Conservation (phyloP, 495 filamentous ascomycete species). For the Staphylotrichum tortipilum region DNA sequence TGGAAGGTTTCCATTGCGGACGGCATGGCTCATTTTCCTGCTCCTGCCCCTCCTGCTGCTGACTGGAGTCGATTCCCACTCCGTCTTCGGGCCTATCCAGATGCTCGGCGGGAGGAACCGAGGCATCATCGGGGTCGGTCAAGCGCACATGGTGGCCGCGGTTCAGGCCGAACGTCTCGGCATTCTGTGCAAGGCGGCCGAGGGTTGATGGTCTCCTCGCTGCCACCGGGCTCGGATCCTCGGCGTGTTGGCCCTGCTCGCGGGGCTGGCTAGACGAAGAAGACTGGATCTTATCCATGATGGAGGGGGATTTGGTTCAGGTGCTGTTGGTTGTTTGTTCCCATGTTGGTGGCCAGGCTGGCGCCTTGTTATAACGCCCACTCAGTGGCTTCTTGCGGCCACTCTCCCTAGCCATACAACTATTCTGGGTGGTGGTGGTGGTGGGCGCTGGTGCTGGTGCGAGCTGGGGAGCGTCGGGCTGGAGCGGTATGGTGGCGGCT, state of each 20-base stretch:
- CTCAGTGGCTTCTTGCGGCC: too few relatives aligned
- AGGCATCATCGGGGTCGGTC: not conserved
- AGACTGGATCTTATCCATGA: too few relatives aligned
- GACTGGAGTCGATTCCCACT: too few relatives aligned
- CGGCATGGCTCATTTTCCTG: not conserved
- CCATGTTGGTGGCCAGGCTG: too few relatives aligned
- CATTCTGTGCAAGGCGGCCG: not conserved
- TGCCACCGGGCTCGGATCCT: not conserved
- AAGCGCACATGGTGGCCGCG: not conserved
- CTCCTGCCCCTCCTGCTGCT: not conserved
- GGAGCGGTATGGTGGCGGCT: too few relatives aligned
- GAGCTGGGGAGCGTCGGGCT: too few relatives aligned
- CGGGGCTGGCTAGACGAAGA: not conserved
- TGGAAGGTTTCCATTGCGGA: conserved; percentile 20
- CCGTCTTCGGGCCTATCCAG: conserved; percentile 2
- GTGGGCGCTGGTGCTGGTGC: too few relatives aligned
- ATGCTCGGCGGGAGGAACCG: not conserved
- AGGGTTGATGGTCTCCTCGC: not conserved
- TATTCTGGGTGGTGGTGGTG: too few relatives aligned
- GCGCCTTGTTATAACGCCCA: too few relatives aligned
- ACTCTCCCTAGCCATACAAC: too few relatives aligned
- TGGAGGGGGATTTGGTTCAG: too few relatives aligned
- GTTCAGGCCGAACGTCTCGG: conserved; percentile 13
- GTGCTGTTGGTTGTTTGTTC: not conserved
- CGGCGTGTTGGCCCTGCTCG: not conserved